Evolutionary conservation across 176 grass and related monocot genomes (phyloP).

Genomic region (Avena insularis): DNA sequence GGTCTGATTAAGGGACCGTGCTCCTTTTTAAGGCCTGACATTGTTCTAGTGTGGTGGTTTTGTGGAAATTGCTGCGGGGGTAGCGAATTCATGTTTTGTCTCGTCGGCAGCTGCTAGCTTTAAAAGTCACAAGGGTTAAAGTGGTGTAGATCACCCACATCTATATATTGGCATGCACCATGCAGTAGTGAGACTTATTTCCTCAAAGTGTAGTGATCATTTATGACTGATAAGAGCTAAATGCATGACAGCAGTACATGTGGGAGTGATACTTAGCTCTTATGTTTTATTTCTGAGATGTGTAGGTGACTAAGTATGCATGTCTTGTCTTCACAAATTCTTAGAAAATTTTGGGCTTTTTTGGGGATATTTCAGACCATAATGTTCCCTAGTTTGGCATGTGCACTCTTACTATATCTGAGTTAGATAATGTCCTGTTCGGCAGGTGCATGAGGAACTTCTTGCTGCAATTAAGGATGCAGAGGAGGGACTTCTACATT

Average conservation of each 20-base stretch:
- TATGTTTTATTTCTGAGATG: background rate
- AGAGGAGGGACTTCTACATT: constrained; percentile 84
- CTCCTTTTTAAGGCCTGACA: background rate
- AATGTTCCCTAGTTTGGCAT: background rate
- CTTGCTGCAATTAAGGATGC: constrained; percentile 86
- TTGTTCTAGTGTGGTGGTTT: background rate
- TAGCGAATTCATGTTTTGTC: background rate
- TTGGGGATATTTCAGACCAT: background rate
- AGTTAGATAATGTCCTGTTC: constrained; percentile 13
- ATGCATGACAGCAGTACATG: background rate
- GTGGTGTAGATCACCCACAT: background rate
- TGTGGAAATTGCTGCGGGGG: background rate
- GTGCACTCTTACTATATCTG: background rate
- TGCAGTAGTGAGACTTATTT: background rate
- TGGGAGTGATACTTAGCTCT: background rate
- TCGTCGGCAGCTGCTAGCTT: background rate
- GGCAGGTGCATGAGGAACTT: constrained; percentile 90
- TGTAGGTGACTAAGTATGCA: background rate
- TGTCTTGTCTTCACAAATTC: background rate
- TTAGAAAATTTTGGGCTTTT: background rate
- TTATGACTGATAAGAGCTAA: background rate
- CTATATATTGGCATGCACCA: background rate
- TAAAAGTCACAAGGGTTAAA: background rate
- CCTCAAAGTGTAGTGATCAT: background rate
- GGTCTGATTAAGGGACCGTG: background rate